Evolutionary conservation across 225 moss, liverwort and hornwort species (phyloP), one percentile per base, ranked within the genome.

Genomic region (Sphagnum contortum): DNA sequence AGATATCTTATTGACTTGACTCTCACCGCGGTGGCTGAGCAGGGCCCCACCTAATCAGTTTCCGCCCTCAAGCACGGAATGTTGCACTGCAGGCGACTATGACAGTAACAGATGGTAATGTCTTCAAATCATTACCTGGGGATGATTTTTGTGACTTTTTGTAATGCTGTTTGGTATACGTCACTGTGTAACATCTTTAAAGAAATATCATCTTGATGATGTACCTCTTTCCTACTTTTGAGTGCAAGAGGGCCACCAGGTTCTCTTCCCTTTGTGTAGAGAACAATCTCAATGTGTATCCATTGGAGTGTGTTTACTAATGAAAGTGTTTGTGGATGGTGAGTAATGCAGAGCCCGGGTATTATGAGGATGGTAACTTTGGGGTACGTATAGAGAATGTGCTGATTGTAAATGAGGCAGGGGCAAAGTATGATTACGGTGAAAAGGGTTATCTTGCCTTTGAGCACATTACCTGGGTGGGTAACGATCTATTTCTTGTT

Each of bases 11-110:
- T 29, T 29, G 1, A 29, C 29, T 29, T 29, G 29, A 29, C 29
- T 29, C 29, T 29, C 29, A 29, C 29, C 1, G 29, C 29, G 29
- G 29, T 65, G 53, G 53, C 5, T 49, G 8, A 51, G 57, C 80
- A 89, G 89, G 90, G 13, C 90, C 90, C 52, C 90, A 90, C 57
- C 83, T 90, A 60, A 90, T 90, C 69, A 90, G 90, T 84, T 90
- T 90, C 72, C 85, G 83, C 71, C 90, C 90, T 52, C 90, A 90
- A 77, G 90, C 90, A 55, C 83, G 90, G 80, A 90, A 88, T 64
- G 88, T 90, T 66, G 85, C 90, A 11, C 69, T 90, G 69, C 88
- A 90, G 79, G 87, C 90, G 65, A 76, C 82, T 51, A 90, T 90
- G 90, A 90, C 90, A 11, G 83, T 90, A 52, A 90, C 90, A 49